Evolutionary conservation across 78 protist genomes (phyloP), one percentile per base, ranked within the genome.

Genomic region (Dictyostelium purpureum): DNA sequence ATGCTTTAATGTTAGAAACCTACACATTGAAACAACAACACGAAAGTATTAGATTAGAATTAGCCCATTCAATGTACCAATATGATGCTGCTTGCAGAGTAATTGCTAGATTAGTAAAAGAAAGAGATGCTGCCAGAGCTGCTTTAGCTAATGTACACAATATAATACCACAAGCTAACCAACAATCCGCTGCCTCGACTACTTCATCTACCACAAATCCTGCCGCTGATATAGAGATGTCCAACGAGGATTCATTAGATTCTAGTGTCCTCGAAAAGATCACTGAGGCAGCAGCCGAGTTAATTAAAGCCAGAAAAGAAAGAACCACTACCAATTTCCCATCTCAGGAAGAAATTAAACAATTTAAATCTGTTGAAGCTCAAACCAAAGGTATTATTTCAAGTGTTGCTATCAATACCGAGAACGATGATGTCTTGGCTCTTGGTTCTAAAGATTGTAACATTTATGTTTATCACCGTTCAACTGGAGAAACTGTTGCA

Each of bases 61-160:
- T 99, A 9, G 70, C 99, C 1, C 99, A 98, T 56, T 70, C 99
- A 0, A 93, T 99, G 69, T 99, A 98, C 67, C 98, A 98, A 95
- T 97, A 99, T 87, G 99, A 99, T 40, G 99, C 99, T 0, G 99
- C 99, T 0, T 98, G 99, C 94, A 92, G 99, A 11, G 99, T 99
- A 35, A 98, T 99, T 75, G 99, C 99, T 0, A 79, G 99, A 18
- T 81, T 99, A 14, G 81, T 90, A 24, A 83, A 88, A 52, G 99
- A 99, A 94, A 90, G 99, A 31, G 99, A 98, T 69, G 87, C 80
- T 6, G 98, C 98, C 0, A 94, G 97, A 65, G 54, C 31, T 71
- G 90, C 76, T 12, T 75, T 83, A 37, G 42, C 77, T 21, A 83
- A 83, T 45, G 54, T 45, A 4, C 67, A 61, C 18, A n/a, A 49